Evolutionary conservation across 495 filamentous ascomycete genomes (phyloP).

Genomic region (Hypoxylon perforatum): DNA sequence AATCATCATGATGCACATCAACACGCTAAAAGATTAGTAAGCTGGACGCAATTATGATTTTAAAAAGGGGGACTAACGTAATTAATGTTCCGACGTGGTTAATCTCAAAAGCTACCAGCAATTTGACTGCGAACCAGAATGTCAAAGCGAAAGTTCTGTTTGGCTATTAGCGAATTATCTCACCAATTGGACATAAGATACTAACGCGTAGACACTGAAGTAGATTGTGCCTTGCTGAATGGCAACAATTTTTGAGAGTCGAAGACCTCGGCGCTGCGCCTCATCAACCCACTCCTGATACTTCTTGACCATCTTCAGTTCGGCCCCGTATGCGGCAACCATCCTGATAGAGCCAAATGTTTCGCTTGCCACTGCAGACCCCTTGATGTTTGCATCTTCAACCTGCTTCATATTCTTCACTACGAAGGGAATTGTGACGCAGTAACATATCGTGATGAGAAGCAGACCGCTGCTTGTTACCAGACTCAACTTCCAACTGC

Average conservation of each 20-base stretch:
- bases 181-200: constrained; percentile 13
- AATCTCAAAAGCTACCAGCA: constrained; percentile 47
- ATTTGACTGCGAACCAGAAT: constrained; percentile 58
- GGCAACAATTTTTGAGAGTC: constrained; percentile 61
- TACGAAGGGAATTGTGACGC: constrained; percentile 64
- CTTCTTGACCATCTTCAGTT: constrained; percentile 62
- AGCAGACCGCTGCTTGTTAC: constrained; percentile 67
- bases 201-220: constrained; percentile 57
- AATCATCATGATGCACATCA: constrained; percentile 68
- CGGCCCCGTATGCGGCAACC: constrained; percentile 72
- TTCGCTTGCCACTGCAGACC: constrained; percentile 70
- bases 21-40: constrained; percentile 56
- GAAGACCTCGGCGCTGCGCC: constrained; percentile 64
- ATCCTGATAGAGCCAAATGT: constrained; percentile 66
- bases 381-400: constrained; percentile 68
- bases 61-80: constrained; percentile 53
- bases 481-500: constrained; percentile 67
- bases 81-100: constrained; percentile 58
- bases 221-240: constrained; percentile 55
- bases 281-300: constrained; percentile 69
- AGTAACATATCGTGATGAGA: constrained; percentile 67
- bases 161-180: constrained; percentile 10
- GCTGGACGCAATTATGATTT: neutral
- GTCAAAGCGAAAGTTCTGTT: constrained; percentile 58
- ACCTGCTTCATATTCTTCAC: constrained; percentile 66